Conservation (phyloP, 371 early-diverging fungal species). For the Syncephalis plumigaleata region DNA sequence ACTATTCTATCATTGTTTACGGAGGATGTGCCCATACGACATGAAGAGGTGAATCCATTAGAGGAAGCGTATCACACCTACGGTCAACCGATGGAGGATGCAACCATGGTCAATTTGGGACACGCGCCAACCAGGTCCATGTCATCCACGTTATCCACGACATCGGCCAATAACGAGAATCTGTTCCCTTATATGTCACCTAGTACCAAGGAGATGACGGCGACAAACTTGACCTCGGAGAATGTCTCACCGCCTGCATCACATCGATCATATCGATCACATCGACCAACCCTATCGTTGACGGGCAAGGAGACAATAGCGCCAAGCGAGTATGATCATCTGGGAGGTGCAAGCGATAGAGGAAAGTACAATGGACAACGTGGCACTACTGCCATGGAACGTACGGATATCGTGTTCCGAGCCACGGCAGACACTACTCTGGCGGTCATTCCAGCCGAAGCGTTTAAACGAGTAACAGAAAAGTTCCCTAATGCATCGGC, state of each 20-base stretch:
- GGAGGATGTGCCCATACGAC: slow-evolving; percentile 44
- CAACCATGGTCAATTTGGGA: background rate
- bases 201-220: too few relatives aligned
- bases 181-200: background rate
- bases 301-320: too few relatives aligned
- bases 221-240: slow-evolving; percentile 18
- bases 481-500: slow-evolving; percentile 89
- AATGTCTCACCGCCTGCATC: background rate
- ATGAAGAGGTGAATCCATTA: slow-evolving; percentile 24
- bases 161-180: slow-evolving; percentile 1
- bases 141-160: too few relatives aligned
- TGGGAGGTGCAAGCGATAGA: too few relatives aligned
- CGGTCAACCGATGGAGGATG: background rate
- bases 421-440: slow-evolving; percentile 82
- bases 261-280: background rate
- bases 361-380: background rate
- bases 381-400: background rate
- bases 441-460: slow-evolving; percentile 87
- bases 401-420: slow-evolving; percentile 48
- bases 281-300: background rate
- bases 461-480: slow-evolving; percentile 71
- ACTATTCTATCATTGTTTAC: slow-evolving; percentile 82
- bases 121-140: background rate
- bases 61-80: slow-evolving; percentile 9
- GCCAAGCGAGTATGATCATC: too few relatives aligned